Evolutionary conservation across 2,329 filamentous ascomycete species (phyloP).

Genomic region (Endoconidiophora laricicola): DNA sequence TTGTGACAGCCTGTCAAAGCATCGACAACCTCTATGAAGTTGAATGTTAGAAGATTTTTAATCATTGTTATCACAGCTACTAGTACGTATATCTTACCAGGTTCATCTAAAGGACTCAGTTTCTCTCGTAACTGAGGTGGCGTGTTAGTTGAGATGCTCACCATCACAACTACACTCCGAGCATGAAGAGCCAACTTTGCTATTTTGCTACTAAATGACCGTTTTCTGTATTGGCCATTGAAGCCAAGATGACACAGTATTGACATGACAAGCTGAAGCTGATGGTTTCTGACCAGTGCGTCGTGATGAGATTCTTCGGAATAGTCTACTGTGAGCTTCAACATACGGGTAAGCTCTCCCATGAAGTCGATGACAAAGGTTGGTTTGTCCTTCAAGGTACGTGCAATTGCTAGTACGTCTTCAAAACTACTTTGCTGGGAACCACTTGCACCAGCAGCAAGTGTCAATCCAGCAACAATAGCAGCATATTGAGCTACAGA

Average conservation of each 20-base stretch:
- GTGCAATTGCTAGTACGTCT: slow-evolving; percentile 55
- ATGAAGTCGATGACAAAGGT: slow-evolving; percentile 45
- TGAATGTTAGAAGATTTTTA: not conserved
- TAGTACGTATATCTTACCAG: slow-evolving; percentile 18
- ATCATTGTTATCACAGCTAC: too few relatives aligned
- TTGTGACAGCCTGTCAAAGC: slow-evolving; percentile 57
- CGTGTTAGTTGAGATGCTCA: slow-evolving; percentile 45
- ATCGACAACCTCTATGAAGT: slow-evolving; percentile 46
- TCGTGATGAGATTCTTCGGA: slow-evolving; percentile 58
- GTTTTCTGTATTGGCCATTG: slow-evolving; percentile 41
- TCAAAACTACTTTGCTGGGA: slow-evolving; percentile 39
- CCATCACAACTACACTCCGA: slow-evolving; percentile 50
- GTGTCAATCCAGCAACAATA: slow-evolving; percentile 44
- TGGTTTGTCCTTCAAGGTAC: slow-evolving; percentile 27
- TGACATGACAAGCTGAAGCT: slow-evolving; percentile 60
- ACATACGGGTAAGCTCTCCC: slow-evolving; percentile 48
- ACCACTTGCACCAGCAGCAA: slow-evolving; percentile 31
- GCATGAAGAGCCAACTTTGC: slow-evolving; percentile 60
- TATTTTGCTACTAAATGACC: slow-evolving; percentile 55
- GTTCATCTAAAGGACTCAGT: slow-evolving; percentile 45
- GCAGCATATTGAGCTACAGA: slow-evolving; percentile 35
- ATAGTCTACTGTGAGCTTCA: slow-evolving; percentile 66
- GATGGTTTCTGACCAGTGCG: slow-evolving; percentile 52
- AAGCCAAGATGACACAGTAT: slow-evolving; percentile 67
- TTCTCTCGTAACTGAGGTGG: slow-evolving; percentile 37